These are phyloP conservation scores for Fusarium sp. DNA, from an alignment of 2,329 filamentous ascomycete genomes.

Conservation along the genomic window DNA sequence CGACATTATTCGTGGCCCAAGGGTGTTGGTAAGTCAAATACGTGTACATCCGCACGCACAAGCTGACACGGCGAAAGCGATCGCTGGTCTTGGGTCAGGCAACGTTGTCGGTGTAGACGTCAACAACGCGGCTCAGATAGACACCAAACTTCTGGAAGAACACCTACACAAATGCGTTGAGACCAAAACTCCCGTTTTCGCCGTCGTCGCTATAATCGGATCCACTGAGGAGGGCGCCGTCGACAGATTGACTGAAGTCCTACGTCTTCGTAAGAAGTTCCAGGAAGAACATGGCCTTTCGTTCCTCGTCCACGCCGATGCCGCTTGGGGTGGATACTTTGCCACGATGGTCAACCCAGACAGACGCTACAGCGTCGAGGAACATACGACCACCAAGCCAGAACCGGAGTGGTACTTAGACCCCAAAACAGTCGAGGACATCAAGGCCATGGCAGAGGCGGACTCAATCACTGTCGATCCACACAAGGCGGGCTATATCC, in stretches of 20 bases:
- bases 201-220: slow-evolving; percentile 60
- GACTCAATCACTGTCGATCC: slow-evolving; percentile 63
- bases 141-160: slow-evolving; percentile 50
- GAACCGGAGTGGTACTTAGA: slow-evolving; percentile 53
- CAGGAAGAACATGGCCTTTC: slow-evolving; percentile 57
- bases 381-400: slow-evolving; percentile 7
- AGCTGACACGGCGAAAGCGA: slow-evolving; percentile 47
- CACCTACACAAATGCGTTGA: slow-evolving; percentile 50
- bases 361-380: slow-evolving; percentile 29
- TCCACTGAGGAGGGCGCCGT: slow-evolving; percentile 63
- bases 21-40: slow-evolving; percentile 53
- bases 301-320: slow-evolving; percentile 61
- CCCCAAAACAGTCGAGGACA: slow-evolving; percentile 54
- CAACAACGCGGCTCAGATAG: slow-evolving; percentile 55
- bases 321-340: slow-evolving; percentile 65
- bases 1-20: slow-evolving; percentile 64
- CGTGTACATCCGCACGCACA: accelerated
- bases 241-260: slow-evolving; percentile 55
- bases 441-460: slow-evolving; percentile 54
- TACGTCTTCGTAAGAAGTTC: slow-evolving; percentile 56
- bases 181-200: slow-evolving; percentile 53
- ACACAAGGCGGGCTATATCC: slow-evolving; percentile 61
- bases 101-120: slow-evolving; percentile 57
- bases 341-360: slow-evolving; percentile 57
- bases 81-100: slow-evolving; percentile 59